Percentiles rank a stretch among this genome's conserved stretches.
Conservation (phyloP, 495 filamentous ascomycete species). For the Aspergillus panamensis region DNA sequence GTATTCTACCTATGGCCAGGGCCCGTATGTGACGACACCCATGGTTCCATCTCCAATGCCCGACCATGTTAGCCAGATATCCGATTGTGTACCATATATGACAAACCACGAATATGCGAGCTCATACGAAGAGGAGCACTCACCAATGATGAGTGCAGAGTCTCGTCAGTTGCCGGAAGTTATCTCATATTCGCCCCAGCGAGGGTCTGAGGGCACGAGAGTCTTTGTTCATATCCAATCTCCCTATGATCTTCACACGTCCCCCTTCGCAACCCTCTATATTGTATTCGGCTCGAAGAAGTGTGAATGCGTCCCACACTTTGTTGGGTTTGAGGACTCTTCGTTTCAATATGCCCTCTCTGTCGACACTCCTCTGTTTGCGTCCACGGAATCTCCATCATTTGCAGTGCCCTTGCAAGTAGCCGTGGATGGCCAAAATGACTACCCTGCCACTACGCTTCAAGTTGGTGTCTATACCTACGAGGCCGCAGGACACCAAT, state of each 20-base stretch:
- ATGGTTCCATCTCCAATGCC: constrained; percentile 45
- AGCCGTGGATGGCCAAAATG: constrained; percentile 62
- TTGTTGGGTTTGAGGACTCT: constrained; percentile 55
- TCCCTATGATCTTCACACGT: constrained; percentile 64
- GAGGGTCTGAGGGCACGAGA: constrained; percentile 64
- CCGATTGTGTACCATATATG: constrained; percentile 44
- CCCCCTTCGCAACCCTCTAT: constrained; percentile 53
- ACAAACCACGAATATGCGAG: constrained; percentile 41
- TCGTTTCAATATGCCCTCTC: constrained; percentile 68
- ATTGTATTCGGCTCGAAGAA: constrained; percentile 73
- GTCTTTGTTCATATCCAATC: constrained; percentile 70
- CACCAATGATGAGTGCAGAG: constrained; percentile 35
- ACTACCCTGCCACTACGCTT: constrained; percentile 56
- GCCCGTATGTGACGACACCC: constrained; percentile 42
- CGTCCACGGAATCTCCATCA: constrained; percentile 61
- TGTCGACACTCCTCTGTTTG: constrained; percentile 67
- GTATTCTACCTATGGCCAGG: constrained; percentile 43
- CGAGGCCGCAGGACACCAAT: constrained; percentile 42
- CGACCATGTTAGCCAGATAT: constrained; percentile 45
- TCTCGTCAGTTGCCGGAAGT: constrained; percentile 52
- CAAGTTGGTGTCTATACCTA: constrained; percentile 80
- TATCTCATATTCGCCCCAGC: constrained; percentile 60
- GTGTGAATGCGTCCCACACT: constrained; percentile 59
- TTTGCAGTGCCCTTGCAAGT: constrained; percentile 71
- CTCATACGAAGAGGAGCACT: constrained; percentile 46